These are phyloP conservation scores for Nitzschia sp. DNA, from an alignment of 108 stramenopile genomes.

Conservation along the genomic window DNA sequence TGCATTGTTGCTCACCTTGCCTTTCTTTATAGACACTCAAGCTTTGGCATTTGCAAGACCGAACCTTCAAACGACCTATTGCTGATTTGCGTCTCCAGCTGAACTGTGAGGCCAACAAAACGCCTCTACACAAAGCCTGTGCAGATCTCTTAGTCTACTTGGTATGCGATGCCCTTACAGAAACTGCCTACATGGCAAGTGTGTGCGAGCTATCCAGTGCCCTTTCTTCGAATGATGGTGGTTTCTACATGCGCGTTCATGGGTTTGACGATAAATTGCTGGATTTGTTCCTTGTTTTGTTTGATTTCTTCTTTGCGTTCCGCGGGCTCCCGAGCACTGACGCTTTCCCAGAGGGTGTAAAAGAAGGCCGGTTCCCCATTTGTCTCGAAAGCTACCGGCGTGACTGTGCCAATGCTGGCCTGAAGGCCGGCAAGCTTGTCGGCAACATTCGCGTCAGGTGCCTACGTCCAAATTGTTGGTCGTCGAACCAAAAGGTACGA, in stretches of 20 bases:
- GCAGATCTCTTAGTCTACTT: constrained; percentile 69
- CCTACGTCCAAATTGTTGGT: constrained; percentile 56
- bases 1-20: background rate
- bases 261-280: constrained; percentile 83
- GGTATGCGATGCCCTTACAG: constrained; percentile 63
- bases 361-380: constrained; percentile 59
- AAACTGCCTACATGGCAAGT: constrained; percentile 72
- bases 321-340: constrained; percentile 36
- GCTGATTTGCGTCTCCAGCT: constrained; percentile 72
- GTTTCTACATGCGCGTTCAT: constrained; percentile 66
- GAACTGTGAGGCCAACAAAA: constrained; percentile 58
- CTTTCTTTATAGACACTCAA: constrained; percentile 48
- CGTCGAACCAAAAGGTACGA: constrained; percentile 53
- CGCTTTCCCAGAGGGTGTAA: constrained; percentile 53
- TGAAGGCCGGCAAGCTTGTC: constrained; percentile 55
- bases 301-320: constrained; percentile 62
- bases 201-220: constrained; percentile 68
- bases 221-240: constrained; percentile 55
- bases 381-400: constrained; percentile 65
- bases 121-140: constrained; percentile 71
- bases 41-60: constrained; percentile 82
- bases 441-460: constrained; percentile 63
- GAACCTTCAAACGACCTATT: constrained; percentile 77
- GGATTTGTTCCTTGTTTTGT: constrained; percentile 46
- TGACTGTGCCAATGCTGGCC: constrained; percentile 60